These are phyloP conservation scores for Iris macrosiphon DNA, from an alignment of 106 monocot species.

Conservation along the genomic window DNA sequence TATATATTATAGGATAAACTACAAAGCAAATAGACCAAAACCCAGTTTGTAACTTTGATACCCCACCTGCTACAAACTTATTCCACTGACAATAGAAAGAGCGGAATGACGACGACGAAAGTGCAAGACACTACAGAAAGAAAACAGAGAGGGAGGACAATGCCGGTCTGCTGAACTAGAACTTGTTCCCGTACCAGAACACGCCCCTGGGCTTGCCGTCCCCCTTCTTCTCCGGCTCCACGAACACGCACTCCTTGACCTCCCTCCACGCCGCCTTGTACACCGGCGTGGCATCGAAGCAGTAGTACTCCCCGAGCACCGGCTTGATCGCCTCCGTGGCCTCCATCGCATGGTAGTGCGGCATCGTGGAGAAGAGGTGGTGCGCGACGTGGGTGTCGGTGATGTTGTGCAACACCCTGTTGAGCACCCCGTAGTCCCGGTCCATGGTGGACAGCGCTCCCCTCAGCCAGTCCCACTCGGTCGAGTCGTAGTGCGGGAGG, in stretches of 20 bases:
- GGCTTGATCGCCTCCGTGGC: conserved; percentile 40
- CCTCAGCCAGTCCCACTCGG: conserved; percentile 68
- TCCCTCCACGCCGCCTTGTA: conserved; percentile 29
- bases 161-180: no score
- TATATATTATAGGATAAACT: no score
- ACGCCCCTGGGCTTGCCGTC: conserved; percentile 7
- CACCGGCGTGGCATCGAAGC: conserved; percentile 20
- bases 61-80: no score
- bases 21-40: no score
- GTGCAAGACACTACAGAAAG: no score
- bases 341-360: conserved; percentile 59
- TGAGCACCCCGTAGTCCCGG: conserved; percentile 31
- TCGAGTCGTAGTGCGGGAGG: conserved; percentile 46
- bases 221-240: conserved; percentile 12
- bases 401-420: conserved; percentile 44
- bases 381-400: conserved; percentile 46
- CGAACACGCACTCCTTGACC: conserved; percentile 27
- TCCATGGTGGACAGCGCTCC: conserved; percentile 57
- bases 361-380: conserved; percentile 50
- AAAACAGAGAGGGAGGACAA: no score
- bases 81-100: no score
- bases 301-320: conserved; percentile 27
- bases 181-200: conserved; percentile 29
- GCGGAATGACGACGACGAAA: no score
- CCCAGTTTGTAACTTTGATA: no score